These are phyloP conservation scores for Sporothrix pallida DNA, from an alignment of 2,329 filamentous ascomycete genomes.

Conservation along the genomic window DNA sequence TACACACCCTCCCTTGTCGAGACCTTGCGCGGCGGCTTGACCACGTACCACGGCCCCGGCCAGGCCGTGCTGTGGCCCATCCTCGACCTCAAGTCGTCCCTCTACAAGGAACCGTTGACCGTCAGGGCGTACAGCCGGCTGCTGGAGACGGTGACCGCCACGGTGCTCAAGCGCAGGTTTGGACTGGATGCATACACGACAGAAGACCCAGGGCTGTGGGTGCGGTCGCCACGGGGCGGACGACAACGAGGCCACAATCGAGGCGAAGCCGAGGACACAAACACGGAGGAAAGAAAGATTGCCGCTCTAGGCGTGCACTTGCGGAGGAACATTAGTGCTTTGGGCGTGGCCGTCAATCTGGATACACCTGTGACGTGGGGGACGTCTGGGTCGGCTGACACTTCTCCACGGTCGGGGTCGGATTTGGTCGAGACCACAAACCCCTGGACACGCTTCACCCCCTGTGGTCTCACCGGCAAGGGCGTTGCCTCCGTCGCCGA, in stretches of 20 bases:
- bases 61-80: conserved; percentile 93
- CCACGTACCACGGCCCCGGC: conserved; percentile 93
- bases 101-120: conserved; percentile 54
- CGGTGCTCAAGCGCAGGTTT: conserved; percentile 62
- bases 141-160: conserved; percentile 77
- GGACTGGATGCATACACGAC: conserved; percentile 68
- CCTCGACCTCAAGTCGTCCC: conserved; percentile 69
- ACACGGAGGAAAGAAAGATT: conserved; percentile 68
- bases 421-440: conserved; percentile 45
- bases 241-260: background rate
- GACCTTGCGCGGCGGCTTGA: conserved; percentile 84
- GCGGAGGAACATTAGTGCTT: conserved; percentile 78
- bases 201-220: conserved; percentile 86
- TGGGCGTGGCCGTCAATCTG: conserved; percentile 85
- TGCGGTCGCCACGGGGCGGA: conserved; percentile 44
- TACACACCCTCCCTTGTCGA: conserved; percentile 66
- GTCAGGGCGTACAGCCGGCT: conserved; percentile 78
- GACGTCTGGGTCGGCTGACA: no score
- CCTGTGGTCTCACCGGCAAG: conserved; percentile 84
- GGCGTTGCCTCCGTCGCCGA: conserved; percentile 76
- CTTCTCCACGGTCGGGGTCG: background rate
- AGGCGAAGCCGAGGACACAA: background rate
- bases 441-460: conserved; percentile 75
- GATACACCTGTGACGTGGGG: conserved; percentile 57
- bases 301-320: conserved; percentile 93